Evolutionary conservation across 139 green algal genomes (phyloP), one percentile per base, ranked within the genome.

Genomic region (Prasinococcaceae sp.): DNA sequence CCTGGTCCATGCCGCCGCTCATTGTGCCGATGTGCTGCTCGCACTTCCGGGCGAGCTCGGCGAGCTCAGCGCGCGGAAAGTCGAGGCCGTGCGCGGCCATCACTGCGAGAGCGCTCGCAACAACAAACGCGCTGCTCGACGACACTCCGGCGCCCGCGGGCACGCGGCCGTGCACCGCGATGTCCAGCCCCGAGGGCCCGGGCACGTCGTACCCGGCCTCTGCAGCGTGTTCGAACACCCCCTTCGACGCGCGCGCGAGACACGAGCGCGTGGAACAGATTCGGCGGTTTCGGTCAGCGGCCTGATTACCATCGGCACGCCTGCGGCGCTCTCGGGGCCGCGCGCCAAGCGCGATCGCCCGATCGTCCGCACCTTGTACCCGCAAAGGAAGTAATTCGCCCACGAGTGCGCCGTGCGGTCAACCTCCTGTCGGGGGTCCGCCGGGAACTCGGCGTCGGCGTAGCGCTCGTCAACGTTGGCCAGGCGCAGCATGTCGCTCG

Each of bases 1-100:
- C 88, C 73, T 97, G 88, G 70, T 98, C 90, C 90, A 98, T 98
- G 48, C 90, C 90, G 9, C 89, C 89, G 0, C 69, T 82, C 39
- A 84, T 79, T 30, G 56, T 74, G 29, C 68, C 68, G 1, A 63
- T 55, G 58, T 74, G 52, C 17, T 57, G 35, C 37, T 76, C 68
- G 39, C 48, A 63, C 23, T 57, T 68, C 46, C 81, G 85, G 4
- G 84, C 78, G 50, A 92, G 86, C 53, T 90, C 78, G 2, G 89
- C 79, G 22, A 97, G 68, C 32, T 93, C 78, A 33, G 61, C n/a
- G n/a, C n/a, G n/a, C n/a, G n/a, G n/a, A n/a, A 70, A 53, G 47
- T 16, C 32, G 16, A 70, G 29, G 14, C 61, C 61, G 46, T 76
- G 54, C 14, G 57, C 66, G 3, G 47, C 73, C 50, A 94, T 66